Percentiles rank a stretch among this genome's conserved stretches.
Evolutionary conservation across 257 asterid genomes (phyloP).

Genomic region (Penstemon eatonii): DNA sequence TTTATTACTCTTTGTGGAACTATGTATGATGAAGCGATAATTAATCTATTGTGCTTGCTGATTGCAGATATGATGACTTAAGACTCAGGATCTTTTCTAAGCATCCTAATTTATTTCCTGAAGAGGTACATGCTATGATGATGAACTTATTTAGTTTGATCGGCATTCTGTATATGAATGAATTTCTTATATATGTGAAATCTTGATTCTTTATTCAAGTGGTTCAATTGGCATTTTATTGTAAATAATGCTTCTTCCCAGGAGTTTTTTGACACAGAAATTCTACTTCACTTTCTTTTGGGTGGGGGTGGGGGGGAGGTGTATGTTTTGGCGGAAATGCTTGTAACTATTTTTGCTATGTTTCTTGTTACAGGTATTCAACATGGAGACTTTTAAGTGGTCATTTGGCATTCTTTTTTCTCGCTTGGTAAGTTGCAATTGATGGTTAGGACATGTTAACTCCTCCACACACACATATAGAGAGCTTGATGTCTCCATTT

Average conservation of each 20-base stretch:
- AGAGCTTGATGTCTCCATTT: neutral
- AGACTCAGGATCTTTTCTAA: conserved; percentile 70
- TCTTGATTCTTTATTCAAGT: conserved; percentile 2
- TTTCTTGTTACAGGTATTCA: conserved; percentile 63
- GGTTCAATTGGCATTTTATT: no score
- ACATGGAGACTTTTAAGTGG: conserved; percentile 83
- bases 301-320: no score
- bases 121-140: conserved; percentile 52
- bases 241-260: no score
- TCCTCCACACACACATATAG: neutral
- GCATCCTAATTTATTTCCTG: conserved; percentile 83
- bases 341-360: conserved; percentile 23
- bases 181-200: conserved; percentile 12
- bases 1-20: neutral
- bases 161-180: conserved; percentile 5
- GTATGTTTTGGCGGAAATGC: neutral
- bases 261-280: no score
- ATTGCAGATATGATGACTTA: conserved; percentile 77
- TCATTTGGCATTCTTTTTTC: conserved; percentile 94
- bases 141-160: conserved; percentile 8
- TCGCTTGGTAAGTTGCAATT: conserved; percentile 71
- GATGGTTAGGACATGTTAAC: neutral
- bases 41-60: conserved; percentile 27
- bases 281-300: no score
- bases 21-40: conserved; percentile 13